Conservation (phyloP, 192 early-diverging fungal genomes). For the Linnemannia zychae region DNA sequence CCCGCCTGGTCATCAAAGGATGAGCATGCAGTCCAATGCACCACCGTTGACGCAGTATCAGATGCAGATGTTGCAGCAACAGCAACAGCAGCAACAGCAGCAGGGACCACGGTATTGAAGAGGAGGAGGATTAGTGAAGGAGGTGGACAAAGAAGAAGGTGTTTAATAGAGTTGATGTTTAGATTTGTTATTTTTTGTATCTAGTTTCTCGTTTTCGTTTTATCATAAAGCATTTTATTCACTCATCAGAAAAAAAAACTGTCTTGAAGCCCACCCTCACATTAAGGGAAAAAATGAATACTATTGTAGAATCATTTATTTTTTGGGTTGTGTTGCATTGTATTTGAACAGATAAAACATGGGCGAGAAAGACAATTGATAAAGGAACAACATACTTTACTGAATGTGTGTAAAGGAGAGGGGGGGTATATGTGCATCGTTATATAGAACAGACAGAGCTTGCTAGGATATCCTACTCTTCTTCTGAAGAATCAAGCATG, state of each 20-base stretch:
- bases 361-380: too few species aligned
- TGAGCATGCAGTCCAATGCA: conserved; percentile 15
- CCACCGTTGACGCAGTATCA: conserved; percentile 29
- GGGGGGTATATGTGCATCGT: too few species aligned
- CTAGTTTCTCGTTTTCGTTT: background rate
- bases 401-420: too few species aligned
- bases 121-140: background rate
- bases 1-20: background rate
- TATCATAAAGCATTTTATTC: background rate
- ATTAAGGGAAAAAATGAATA: too few species aligned
- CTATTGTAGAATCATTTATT: too few species aligned
- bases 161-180: background rate
- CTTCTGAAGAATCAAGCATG: background rate
- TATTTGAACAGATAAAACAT: too few species aligned
- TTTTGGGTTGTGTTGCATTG: too few species aligned
- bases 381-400: too few species aligned
- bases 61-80: conserved; percentile 27
- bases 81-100: conserved; percentile 29
- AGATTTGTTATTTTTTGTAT: background rate
- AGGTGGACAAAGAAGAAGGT: background rate
- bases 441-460: too few species aligned
- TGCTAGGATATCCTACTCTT: too few species aligned
- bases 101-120: background rate
- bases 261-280: too few species aligned
- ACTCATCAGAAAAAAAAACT: too few species aligned